Evolutionary conservation across 345 rosid species (phyloP), one percentile per base, ranked within the genome.

Genomic region (Noccaea caerulescens): DNA sequence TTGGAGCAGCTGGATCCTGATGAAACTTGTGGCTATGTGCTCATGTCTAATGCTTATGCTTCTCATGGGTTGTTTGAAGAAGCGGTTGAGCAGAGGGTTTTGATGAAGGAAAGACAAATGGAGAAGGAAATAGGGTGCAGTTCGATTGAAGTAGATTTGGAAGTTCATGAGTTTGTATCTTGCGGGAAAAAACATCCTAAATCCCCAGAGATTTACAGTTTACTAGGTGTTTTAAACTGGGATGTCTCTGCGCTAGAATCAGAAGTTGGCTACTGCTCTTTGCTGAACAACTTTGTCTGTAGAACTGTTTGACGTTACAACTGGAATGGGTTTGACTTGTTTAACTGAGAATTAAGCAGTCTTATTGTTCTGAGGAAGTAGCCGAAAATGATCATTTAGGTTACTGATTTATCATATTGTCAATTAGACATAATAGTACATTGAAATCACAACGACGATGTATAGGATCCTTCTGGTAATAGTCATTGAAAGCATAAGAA

Each of bases 81-180:
- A 63, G 92, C 97, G 8, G 51, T 83, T 55, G 68, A 61, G 74
- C 84, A 81, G 63, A 90, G 96, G 66, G 12, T 69, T 79, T 70
- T 63, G 51, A 79, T 90, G 89, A 87, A 85, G 75, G 82, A 73
- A 72, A 84, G 73, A 57, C 65, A 72, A 38, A 63, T 83, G 58
- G 84, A 83, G 73, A 91, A 86, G 74, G 84, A 82, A 72, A 89
- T 87, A 8, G 97, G 91, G 13, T 84, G 88, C 72, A 91, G 97
- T 76, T 84, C 71, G 63, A 89, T 86, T 63, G 97, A 93, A 79
- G 83, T 91, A 30, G 74, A 81, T 55, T 86, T 86, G 0, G 85
- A 91, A 68, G 86, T 91, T 77, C 88, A 87, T 18, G 97, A 91
- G 82, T 91, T 93, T 68, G 75, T 89, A 27, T 82, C 96, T 7